Percentiles rank a stretch among this genome's conserved stretches.
These are phyloP conservation scores for Brassica nigra DNA, from an alignment of 345 rosid species.

Conservation along the genomic window DNA sequence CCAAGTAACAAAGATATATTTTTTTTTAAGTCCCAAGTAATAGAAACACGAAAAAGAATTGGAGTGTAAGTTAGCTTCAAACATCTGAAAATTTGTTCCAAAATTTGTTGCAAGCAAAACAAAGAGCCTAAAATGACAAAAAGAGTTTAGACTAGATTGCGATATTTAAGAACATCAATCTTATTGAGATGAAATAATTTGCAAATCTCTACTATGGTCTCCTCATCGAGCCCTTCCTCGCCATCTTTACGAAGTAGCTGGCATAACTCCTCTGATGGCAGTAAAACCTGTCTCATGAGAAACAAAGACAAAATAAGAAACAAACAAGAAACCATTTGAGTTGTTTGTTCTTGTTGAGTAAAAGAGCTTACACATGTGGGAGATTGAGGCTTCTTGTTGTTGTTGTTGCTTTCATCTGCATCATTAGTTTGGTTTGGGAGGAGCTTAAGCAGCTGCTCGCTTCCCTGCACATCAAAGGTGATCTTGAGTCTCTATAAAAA, in stretches of 20 bases:
- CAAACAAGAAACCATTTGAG: conserved; percentile 6
- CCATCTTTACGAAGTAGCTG: conserved; percentile 43
- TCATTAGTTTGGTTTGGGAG: conserved; percentile 51
- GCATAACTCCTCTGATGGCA: conserved; percentile 68
- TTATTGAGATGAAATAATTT: conserved; percentile 53
- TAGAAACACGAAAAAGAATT: conserved; percentile 19
- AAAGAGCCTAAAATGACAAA: conserved; percentile 22
- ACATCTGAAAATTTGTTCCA: conserved; percentile 1
- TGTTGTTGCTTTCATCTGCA: conserved; percentile 20
- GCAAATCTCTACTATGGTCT: conserved; percentile 56
- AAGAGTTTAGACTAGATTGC: conserved; percentile 36
- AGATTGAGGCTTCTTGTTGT: conserved; percentile 27
- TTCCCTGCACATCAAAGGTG: conserved; percentile 56
- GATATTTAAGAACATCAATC: conserved; percentile 64
- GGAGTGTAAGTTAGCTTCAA: conserved; percentile 15
- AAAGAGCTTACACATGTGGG: conserved; percentile 50
- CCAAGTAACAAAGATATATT: neutral
- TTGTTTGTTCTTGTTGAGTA: neutral
- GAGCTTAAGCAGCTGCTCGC: conserved; percentile 83
- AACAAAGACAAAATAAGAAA: conserved; percentile 8
- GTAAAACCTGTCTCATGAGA: conserved; percentile 52
- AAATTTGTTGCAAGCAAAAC: neutral
- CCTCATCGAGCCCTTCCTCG: conserved; percentile 52
- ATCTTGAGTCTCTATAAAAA: conserved; percentile 3
- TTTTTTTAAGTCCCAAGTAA: neutral